Base-by-base conservation (phyloP, 495 filamentous ascomycete genomes). In the Aspergillus incahuasiensis region DNA sequence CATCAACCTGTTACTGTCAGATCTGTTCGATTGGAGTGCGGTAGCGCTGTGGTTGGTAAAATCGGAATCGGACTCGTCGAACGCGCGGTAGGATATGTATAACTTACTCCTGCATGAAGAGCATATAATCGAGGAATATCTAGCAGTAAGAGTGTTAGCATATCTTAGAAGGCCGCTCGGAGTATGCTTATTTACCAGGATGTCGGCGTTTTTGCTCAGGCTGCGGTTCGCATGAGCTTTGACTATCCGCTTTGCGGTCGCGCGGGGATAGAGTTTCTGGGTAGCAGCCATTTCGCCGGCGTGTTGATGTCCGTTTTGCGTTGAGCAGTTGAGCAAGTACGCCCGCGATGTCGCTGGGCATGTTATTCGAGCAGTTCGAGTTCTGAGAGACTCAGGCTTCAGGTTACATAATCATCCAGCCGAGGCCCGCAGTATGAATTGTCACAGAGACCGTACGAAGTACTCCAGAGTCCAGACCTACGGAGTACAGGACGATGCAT, bases 111-210 rank as follows among this genome's bases (percentile, higher is more conserved):
- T 95, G 86, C 74, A 96, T 83, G 63, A 96, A 96, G 7, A 95
- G 78, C 64, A 88, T 85, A 64, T 96, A 96, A 63, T 96, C 88
- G 32, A 96, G 77, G 64, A 91, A 95, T 20, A 94, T 86, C 90
- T 94, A 58, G 21, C 42, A 12, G 41, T 53, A 49, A 61, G 47
- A 21, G 21, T 24, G 45, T 59, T 9, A 59, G 56, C 44, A 38
- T 16, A 0, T 32, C 15, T 21, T 16, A 20, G 16, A 4, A 12
- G 28, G 47, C 11, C 4, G 21, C 48, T 51, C 46, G 30, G n/a
- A 44, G 50, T 41, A n/a, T 15, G 28, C 16, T 54, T 38, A 22
- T 81, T 60, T 79, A 96, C 90, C 76, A 92, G 74, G 54, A 95
- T 84, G 73, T 96, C 92, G 42, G 84, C 86, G 63, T 95, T 92